Conservation (phyloP, 2,329 filamentous ascomycete genomes). For the Penicillium polonicum region DNA sequence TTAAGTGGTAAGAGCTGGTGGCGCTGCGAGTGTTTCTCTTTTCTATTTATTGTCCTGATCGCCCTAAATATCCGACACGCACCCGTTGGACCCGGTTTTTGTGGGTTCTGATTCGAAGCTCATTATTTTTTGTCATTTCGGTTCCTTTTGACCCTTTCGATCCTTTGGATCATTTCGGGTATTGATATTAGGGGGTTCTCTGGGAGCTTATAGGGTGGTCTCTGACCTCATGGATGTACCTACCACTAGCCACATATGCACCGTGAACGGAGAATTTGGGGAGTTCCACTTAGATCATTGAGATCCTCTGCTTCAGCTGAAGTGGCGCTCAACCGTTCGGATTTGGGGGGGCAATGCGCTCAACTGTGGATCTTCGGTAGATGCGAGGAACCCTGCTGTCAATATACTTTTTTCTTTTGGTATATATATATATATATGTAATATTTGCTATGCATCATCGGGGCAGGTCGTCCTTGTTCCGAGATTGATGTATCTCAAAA, state of each 20-base stretch:
- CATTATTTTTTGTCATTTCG: background rate
- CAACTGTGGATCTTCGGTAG: slow-evolving; percentile 19
- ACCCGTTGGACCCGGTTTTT: slow-evolving; percentile 13
- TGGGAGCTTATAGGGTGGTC: background rate
- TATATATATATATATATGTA: background rate
- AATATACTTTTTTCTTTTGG: background rate
- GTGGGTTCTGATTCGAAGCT: background rate
- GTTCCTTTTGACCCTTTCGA: background rate
- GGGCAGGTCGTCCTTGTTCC: background rate
- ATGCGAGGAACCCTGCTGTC: slow-evolving; percentile 20
- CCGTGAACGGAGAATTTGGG: background rate
- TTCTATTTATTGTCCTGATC: slow-evolving; percentile 17
- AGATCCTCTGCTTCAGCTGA: slow-evolving; percentile 5
- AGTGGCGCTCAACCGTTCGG: slow-evolving; percentile 20
- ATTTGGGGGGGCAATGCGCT: slow-evolving; percentile 9
- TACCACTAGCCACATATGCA: background rate
- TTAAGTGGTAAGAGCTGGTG: slow-evolving; percentile 17
- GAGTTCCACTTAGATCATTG: slow-evolving; percentile 13
- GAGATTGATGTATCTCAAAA: background rate
- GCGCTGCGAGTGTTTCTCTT: slow-evolving; percentile 5
- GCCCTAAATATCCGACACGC: slow-evolving; percentile 21
- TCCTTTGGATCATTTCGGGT: background rate
- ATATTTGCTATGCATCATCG: background rate
- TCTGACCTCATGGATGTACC: background rate
- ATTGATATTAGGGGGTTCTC: background rate